These are phyloP conservation scores for Umbelopsis sp. DNA, from an alignment of 192 early-diverging fungal genomes.

Conservation along the genomic window DNA sequence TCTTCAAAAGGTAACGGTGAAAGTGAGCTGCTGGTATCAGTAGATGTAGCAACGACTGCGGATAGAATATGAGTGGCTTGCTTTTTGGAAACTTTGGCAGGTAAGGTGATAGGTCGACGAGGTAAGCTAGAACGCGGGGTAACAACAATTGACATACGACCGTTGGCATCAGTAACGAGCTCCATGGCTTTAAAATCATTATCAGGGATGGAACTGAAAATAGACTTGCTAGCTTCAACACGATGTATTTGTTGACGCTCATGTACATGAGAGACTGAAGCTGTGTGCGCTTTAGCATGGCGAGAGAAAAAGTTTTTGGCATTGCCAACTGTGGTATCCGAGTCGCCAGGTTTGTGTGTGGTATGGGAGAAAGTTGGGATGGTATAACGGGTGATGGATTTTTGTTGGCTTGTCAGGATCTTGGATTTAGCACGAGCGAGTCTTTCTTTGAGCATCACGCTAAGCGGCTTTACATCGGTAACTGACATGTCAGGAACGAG, in stretches of 20 bases:
- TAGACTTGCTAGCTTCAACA: not conserved
- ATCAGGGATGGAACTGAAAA: not conserved
- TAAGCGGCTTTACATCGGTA: conserved; percentile 1
- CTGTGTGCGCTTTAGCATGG: not conserved
- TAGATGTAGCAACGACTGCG: too few species aligned
- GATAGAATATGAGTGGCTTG: too few species aligned
- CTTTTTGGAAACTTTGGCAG: too few species aligned
- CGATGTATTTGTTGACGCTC: not conserved
- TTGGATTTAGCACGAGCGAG: not conserved
- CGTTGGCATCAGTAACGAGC: conserved; percentile 4
- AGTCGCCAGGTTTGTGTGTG: conserved; percentile 4
- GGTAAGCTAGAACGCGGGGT: not conserved
- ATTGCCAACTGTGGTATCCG: conserved; percentile 11
- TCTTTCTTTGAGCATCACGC: conserved; percentile 1
- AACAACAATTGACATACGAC: conserved; percentile 7
- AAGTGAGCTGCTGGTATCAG: not conserved
- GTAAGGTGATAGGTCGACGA: not conserved
- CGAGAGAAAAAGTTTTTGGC: conserved; percentile 14
- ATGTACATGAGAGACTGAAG: not conserved
- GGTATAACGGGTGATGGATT: conserved; percentile 1
- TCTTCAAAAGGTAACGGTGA: not conserved
- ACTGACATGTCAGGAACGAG: not conserved
- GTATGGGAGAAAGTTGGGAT: not conserved
- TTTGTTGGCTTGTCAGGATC: not conserved
- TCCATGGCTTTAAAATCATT: conserved; percentile 9